Evolutionary conservation across 257 asterid species (phyloP).

Genomic region (Ilex asprella): DNA sequence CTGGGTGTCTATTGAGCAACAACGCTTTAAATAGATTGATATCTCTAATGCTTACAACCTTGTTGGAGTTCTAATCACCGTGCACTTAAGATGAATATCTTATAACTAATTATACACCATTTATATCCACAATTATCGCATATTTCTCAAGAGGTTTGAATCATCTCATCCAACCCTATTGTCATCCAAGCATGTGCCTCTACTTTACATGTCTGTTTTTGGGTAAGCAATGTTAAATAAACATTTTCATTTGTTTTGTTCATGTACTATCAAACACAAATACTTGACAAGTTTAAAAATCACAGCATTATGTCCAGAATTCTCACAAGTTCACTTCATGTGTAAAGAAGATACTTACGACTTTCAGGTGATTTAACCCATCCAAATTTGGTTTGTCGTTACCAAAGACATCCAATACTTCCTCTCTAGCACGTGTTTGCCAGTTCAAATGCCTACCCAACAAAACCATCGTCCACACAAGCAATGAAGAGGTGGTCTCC

Average conservation of each 20-base stretch:
- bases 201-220: no score
- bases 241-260: not conserved
- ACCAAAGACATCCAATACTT: constrained; percentile 28
- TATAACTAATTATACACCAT: no score
- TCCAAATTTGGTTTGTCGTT: constrained; percentile 15
- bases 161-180: no score
- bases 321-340: not conserved
- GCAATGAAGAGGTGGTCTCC: constrained; percentile 46
- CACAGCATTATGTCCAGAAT: not conserved
- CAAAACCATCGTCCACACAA: constrained; percentile 50
- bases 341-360: constrained; percentile 16
- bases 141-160: no score
- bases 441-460: constrained; percentile 36
- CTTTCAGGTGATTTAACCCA: constrained; percentile 26
- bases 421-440: constrained; percentile 38
- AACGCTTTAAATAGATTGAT: no score
- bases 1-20: no score
- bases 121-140: no score
- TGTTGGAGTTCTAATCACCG: no score
- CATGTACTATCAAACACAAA: not conserved
- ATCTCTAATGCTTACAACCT: no score
- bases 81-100: no score
- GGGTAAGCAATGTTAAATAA: no score
- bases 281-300: not conserved
- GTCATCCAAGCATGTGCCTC: no score